phyloP scores from a whole-genome alignment of 257 asterid genomes.

The Solanum arcanum region DNA sequence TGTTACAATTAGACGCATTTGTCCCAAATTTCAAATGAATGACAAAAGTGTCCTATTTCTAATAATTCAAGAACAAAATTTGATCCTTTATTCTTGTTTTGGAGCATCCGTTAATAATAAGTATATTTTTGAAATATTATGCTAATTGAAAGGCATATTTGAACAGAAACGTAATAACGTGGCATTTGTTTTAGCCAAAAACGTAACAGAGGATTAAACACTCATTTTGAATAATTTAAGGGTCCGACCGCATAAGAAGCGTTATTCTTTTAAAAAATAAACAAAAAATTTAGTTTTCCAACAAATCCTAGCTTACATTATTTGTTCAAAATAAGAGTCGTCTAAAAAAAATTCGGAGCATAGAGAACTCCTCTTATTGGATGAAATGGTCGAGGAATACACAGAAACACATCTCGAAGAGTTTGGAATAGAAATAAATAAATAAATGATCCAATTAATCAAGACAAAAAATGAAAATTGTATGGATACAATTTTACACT shows the following conservation, averaged over 20 bases:
- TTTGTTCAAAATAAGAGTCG: neutral
- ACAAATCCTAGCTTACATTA: neutral
- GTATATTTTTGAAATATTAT: neutral
- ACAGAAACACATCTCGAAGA: too few species aligned
- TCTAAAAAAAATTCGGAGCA: neutral
- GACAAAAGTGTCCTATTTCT: neutral
- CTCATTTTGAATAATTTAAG: neutral
- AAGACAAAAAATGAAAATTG: too few species aligned
- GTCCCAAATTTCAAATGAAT: neutral
- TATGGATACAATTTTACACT: too few species aligned
- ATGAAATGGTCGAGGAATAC: neutral
- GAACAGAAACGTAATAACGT: neutral
- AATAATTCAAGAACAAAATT: neutral
- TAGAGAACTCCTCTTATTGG: neutral
- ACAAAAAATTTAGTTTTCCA: neutral
- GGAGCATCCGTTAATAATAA: neutral
- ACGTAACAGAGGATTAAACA: neutral
- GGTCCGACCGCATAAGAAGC: neutral
- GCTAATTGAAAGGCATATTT: neutral
- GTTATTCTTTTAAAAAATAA: neutral
- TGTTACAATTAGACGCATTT: neutral
- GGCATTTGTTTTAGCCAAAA: neutral
- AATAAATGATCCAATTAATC: too few species aligned
- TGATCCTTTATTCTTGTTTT: neutral
- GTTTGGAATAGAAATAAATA: too few species aligned